phyloP scores from a whole-genome alignment of 2,329 filamentous ascomycete genomes.

The Trichoderma afroharzianum region DNA sequence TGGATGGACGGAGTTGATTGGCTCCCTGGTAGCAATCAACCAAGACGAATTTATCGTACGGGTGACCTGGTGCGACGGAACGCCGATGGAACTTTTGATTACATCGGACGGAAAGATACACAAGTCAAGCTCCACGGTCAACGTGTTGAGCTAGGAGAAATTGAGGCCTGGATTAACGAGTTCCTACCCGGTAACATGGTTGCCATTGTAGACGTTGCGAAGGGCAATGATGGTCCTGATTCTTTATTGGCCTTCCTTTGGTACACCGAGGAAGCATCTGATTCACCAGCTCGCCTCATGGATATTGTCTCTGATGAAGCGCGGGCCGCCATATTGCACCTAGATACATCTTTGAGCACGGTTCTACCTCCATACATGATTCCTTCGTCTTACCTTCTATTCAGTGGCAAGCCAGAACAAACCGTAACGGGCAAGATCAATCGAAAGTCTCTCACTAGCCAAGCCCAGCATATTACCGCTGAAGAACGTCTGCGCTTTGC shows the following conservation, averaged over 20 bases:
- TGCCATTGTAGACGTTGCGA: background rate
- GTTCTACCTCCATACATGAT: slow-evolving; percentile 22
- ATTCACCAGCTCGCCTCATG: slow-evolving; percentile 1
- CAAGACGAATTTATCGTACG: background rate
- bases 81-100: slow-evolving; percentile 8
- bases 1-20: slow-evolving; percentile 10
- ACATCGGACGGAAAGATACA: background rate
- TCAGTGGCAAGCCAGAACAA: slow-evolving; percentile 18
- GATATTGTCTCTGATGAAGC: background rate
- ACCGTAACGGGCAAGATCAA: slow-evolving; percentile 20
- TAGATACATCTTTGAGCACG: slow-evolving; percentile 1
- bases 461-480: background rate
- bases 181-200: background rate
- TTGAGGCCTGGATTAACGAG: background rate
- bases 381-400: slow-evolving; percentile 20
- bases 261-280: background rate
- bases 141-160: slow-evolving; percentile 12
- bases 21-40: background rate
- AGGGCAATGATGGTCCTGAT: background rate
- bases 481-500: background rate
- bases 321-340: slow-evolving; percentile 8
- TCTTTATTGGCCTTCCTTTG: background rate
- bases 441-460: background rate
- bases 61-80: background rate
- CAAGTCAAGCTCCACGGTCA: slow-evolving; percentile 12